These are phyloP conservation scores for Echinochloa phyllopogon DNA, from an alignment of 176 grass and related monocot genomes.

Conservation along the genomic window DNA sequence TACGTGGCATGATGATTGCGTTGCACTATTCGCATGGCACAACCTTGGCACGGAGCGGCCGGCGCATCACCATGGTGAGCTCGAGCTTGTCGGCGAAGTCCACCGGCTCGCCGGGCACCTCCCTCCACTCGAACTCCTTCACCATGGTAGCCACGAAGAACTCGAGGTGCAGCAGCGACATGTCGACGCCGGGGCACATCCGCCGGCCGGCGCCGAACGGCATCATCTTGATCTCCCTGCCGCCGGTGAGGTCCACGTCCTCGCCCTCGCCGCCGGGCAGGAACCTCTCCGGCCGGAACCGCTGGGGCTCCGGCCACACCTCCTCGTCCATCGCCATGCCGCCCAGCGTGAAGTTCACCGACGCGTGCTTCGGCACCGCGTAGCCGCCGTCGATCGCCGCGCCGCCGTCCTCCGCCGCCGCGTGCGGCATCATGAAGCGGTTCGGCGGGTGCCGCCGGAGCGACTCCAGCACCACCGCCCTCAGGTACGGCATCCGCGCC, in stretches of 20 bases:
- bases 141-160: slow-evolving; percentile 43
- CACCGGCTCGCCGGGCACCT: slow-evolving; percentile 26
- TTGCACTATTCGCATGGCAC: neutral
- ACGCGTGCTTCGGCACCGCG: neutral
- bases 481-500: slow-evolving; percentile 48
- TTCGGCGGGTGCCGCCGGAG: slow-evolving; percentile 37
- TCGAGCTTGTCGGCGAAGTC: slow-evolving; percentile 30
- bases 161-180: slow-evolving; percentile 30
- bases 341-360: neutral
- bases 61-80: neutral
- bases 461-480: slow-evolving; percentile 29
- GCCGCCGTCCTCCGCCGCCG: neutral
- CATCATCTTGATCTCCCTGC: slow-evolving; percentile 31
- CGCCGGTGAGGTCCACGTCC: slow-evolving; percentile 1
- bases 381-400: neutral
- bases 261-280: slow-evolving; percentile 22
- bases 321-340: neutral
- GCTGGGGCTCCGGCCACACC: neutral
- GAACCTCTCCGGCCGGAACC: slow-evolving; percentile 20
- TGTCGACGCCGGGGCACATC: neutral
- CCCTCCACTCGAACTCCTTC: slow-evolving; percentile 45
- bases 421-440: neutral
- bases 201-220: slow-evolving; percentile 28
- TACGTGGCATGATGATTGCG: too few relatives aligned
- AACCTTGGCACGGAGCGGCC: neutral